These are phyloP conservation scores for Sindora glabra DNA, from an alignment of 306 rosid genomes.

Conservation along the genomic window DNA sequence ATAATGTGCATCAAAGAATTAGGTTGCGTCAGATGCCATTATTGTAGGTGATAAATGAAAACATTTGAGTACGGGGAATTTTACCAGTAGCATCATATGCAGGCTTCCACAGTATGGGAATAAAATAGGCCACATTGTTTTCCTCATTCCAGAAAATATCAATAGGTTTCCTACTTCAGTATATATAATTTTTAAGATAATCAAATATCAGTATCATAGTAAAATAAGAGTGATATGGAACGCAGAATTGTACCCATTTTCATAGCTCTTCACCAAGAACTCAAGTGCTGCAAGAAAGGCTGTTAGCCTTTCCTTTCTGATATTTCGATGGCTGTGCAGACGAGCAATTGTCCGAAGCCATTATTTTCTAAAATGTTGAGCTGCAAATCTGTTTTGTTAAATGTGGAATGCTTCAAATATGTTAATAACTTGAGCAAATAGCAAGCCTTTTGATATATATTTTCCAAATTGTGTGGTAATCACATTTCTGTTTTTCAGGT, in stretches of 20 bases:
- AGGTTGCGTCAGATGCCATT: too few relatives aligned
- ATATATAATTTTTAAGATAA: not conserved
- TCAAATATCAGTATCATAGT: too few relatives aligned
- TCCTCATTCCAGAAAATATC: not conserved
- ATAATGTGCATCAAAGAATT: too few relatives aligned
- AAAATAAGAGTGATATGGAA: too few relatives aligned
- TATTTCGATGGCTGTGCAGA: not conserved
- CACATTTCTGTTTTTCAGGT: conserved; percentile 31
- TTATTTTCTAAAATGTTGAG: not conserved
- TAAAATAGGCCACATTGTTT: not conserved
- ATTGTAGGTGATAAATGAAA: too few relatives aligned
- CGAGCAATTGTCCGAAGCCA: not conserved
- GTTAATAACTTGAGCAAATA: not conserved
- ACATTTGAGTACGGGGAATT: too few relatives aligned
- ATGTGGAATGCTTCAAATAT: not conserved
- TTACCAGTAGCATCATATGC: not conserved
- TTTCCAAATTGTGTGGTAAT: not conserved
- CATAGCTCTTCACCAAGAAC: not conserved
- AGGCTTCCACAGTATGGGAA: not conserved
- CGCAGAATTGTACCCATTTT: too few relatives aligned
- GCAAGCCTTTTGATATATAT: not conserved
- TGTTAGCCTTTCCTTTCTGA: not conserved
- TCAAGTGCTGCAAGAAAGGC: not conserved
- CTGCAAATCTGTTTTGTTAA: not conserved
- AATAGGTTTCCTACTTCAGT: not conserved